Evolutionary conservation across 768 basidiomycete species (phyloP), one percentile per base, ranked within the genome.

Genomic region (Aureoboletus auriporus): DNA sequence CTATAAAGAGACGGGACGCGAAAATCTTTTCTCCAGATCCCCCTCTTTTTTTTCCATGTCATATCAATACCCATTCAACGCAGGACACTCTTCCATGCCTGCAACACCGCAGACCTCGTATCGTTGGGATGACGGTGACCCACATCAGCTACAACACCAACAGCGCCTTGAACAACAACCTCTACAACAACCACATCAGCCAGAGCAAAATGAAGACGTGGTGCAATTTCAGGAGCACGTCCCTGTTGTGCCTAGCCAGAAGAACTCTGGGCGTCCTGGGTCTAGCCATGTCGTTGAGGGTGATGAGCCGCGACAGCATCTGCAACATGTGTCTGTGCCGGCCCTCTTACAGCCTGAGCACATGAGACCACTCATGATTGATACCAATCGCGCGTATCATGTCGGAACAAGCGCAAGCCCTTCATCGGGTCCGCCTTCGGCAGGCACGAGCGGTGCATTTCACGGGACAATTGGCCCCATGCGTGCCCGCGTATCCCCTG

Each of bases 21-120:
- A 53, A 60, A 52, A 57, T 50, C 39, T 12, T 8, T 46, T 10
- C 1, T 3, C 12, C 42, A 54, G 36, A 54, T 50, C 58, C 55
- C 59, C 62, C 67, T 58, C 60, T 60, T 59, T 38, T 56, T 61
- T 61, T 54, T 55, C 62, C 65, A 78, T 78, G 77, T 77, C 78
- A 61, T 77, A 73, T 67, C 71, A 72, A 53, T 73, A 62, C 55
- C 72, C 74, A 55, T 74, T 71, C 66, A 62, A 69, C 55, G 67
- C 66, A 59, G 76, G 76, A 63, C 68, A 71, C 60, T 71, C 71
- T 62, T 75, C 77, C 27, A 69, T 69, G 56, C 73, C 79, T 39
- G 62, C 76, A 26, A 77, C 77, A 11, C 77, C 79, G 10, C 69
- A 69, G 58, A 68, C 63, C 39, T 55, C 54, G 47, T 73, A 61